Conservation (phyloP, 768 basidiomycete genomes). For the Suillus subaureus region DNA sequence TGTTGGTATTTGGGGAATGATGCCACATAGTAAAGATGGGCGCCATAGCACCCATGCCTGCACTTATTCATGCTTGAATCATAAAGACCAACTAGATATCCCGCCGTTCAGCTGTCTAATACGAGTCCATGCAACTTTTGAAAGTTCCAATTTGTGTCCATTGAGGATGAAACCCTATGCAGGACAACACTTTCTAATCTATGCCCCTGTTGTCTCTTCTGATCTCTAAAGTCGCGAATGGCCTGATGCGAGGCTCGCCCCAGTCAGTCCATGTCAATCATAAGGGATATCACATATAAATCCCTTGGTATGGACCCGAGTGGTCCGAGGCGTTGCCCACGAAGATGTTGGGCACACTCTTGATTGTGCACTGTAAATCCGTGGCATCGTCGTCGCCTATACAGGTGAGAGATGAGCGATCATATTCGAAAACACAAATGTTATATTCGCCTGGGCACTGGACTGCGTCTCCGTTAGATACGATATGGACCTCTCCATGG, state of each 20-base stretch:
- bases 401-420: neutral
- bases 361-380: conserved; percentile 54
- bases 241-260: neutral
- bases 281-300: conserved; percentile 50
- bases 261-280: conserved; percentile 12
- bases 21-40: neutral
- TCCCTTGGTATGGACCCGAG: conserved; percentile 57
- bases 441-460: conserved; percentile 40
- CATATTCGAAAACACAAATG: neutral
- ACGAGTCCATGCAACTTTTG: neutral
- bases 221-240: neutral
- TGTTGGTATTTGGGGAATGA: neutral
- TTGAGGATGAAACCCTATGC: neutral
- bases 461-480: conserved; percentile 36
- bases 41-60: too few relatives aligned
- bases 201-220: neutral
- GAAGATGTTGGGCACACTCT: conserved; percentile 55
- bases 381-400: conserved; percentile 56
- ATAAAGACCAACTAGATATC: neutral
- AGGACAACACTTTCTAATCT: neutral
- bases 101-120: neutral
- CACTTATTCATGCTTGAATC: neutral
- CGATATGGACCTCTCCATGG: conserved; percentile 46
- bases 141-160: too few relatives aligned
- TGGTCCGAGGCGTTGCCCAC: conserved; percentile 54